Base-by-base conservation (phyloP, 2,329 filamentous ascomycete genomes). In the Orbilia ellipsospora region DNA sequence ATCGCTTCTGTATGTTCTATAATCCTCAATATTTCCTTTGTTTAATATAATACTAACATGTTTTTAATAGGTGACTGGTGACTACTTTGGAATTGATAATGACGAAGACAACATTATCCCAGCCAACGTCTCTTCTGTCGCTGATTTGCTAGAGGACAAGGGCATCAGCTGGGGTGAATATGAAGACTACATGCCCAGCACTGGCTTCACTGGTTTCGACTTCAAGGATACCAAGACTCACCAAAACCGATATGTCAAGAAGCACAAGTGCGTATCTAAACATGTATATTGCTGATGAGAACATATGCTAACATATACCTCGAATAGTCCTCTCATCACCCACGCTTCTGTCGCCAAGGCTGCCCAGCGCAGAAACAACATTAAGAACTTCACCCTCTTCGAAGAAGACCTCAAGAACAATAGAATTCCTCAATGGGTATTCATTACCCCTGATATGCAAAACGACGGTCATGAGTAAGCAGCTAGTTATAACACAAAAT, bases 231-330 rank as follows among this genome's bases (percentile, higher is more conserved):
- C 88, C 77, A 77, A 87, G 78, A 91, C 86, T 1, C 86, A 87
- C 31, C 85, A 86, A 57, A 91, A 93, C 79, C 88, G 90, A 83
- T 95, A 95, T 81, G 91, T 94, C 6, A 89, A 92, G 80, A 94
- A 95, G 83, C 92, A 95, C 84, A 93, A 94, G 80, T 85, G 84
- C 52, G 83, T 80, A 15, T 28, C 13, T n/a, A 15, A 18, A 44
- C 44, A 6, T 26, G 15, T 56, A 48, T 52, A 52, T 5, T 18
- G 20, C 20, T 18, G 5, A 4, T 51, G 3, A 20, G 2, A 52
- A 23, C 2, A 7, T 20, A 52, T 52, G 16, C 51, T 64, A 59
- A 73, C 16, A n/a, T 5, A 1, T n/a, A 1, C 23, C 3, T 15
- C 60, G 13, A 51, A 55, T 42, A 80, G 79, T 82, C 84, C 87